Conservation (phyloP, 495 filamentous ascomycete species). For the Penicillium coffeae region DNA sequence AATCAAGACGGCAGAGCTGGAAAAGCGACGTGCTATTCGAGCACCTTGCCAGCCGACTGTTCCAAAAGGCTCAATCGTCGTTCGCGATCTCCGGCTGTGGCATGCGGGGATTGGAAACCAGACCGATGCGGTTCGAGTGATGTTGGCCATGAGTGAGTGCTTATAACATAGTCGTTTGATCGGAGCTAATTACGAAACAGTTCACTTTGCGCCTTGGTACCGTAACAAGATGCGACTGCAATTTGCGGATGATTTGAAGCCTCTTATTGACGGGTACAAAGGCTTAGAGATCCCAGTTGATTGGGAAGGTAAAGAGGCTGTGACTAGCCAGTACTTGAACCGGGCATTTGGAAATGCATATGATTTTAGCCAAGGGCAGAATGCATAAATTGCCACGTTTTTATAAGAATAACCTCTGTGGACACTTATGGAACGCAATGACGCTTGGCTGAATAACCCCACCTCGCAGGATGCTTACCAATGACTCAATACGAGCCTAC, state of each 20-base stretch:
- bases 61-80: constrained; percentile 49
- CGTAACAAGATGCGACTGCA: constrained; percentile 49
- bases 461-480: too few species aligned
- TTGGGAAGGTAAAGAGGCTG: constrained; percentile 33
- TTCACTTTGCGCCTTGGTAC: constrained; percentile 45
- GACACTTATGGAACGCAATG: too few species aligned
- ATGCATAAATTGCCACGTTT: not conserved
- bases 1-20: constrained; percentile 40
- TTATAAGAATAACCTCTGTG: not conserved
- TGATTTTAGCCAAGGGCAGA: constrained; percentile 40
- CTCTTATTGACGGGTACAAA: constrained; percentile 26
- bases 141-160: constrained; percentile 55
- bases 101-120: constrained; percentile 59
- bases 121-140: constrained; percentile 45
- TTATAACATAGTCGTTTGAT: not conserved
- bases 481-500: not conserved
- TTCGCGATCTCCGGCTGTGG: constrained; percentile 58
- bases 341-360: constrained; percentile 48
- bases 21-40: constrained; percentile 30
- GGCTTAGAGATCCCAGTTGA: constrained; percentile 42
- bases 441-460: not conserved
- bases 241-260: constrained; percentile 41
- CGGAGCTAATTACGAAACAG: too few species aligned
- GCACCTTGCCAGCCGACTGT: constrained; percentile 48
- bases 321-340: constrained; percentile 36